phyloP scores from a whole-genome alignment of 352 stramenopile species.

The Phytophthora cryptogea region DNA sequence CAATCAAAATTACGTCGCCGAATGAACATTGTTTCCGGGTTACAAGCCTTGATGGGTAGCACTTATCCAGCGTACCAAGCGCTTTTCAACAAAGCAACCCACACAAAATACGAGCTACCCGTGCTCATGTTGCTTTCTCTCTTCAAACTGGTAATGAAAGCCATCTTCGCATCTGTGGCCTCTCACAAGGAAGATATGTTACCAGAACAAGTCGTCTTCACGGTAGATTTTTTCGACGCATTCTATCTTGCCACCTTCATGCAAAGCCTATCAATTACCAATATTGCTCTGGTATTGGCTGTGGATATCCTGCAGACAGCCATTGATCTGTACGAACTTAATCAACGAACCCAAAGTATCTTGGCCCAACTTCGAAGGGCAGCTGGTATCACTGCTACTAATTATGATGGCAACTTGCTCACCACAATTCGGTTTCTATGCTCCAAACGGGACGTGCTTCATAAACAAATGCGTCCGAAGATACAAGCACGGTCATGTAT shows the following conservation, averaged over 20 bases:
- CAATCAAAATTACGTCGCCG: too few relatives aligned
- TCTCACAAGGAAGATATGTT: slow-evolving; percentile 29
- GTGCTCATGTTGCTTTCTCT: slow-evolving; percentile 17
- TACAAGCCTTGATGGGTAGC: too few relatives aligned
- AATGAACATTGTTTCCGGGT: too few relatives aligned
- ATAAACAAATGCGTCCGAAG: background rate
- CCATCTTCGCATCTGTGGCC: slow-evolving; percentile 5
- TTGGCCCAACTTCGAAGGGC: background rate
- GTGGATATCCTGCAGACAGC: slow-evolving; percentile 12
- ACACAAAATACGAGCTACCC: slow-evolving; percentile 18
- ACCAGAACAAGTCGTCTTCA: slow-evolving; percentile 23
- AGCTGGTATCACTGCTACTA: background rate
- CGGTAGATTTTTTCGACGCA: slow-evolving; percentile 23
- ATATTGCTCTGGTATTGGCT: background rate
- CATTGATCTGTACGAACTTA: slow-evolving; percentile 5
- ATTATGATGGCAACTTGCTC: background rate
- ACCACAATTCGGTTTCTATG: background rate
- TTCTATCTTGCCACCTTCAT: slow-evolving; percentile 22
- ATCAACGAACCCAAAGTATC: slow-evolving; percentile 5
- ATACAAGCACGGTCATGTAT: background rate
- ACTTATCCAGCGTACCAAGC: slow-evolving; percentile 29
- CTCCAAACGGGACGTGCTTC: background rate
- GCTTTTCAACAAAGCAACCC: slow-evolving; percentile 14
- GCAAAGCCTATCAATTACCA: background rate
- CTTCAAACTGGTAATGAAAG: slow-evolving; percentile 11